Evolutionary conservation across 768 basidiomycete species (phyloP).

Genomic region (Serendipita indica): DNA sequence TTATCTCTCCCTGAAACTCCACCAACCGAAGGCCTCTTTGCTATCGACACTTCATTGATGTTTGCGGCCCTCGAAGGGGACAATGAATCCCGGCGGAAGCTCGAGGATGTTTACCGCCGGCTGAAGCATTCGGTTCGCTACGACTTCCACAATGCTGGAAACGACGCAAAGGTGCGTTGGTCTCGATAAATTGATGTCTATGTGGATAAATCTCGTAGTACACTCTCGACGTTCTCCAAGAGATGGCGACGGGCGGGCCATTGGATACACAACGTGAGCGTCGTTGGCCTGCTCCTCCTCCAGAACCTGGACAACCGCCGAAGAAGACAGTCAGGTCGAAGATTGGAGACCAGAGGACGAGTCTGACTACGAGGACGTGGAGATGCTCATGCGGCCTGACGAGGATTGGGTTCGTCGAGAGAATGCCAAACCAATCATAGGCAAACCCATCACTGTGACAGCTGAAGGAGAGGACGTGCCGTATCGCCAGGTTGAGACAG

Average conservation of each 20-base stretch:
- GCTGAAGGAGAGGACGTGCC: background rate
- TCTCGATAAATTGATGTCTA: background rate
- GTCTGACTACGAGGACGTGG: background rate
- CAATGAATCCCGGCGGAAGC: conserved; percentile 34
- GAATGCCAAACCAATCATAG: background rate
- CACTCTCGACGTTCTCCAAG: conserved; percentile 46
- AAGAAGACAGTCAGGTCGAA: background rate
- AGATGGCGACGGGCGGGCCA: conserved; percentile 61
- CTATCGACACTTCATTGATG: conserved; percentile 59
- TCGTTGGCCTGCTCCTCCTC: conserved; percentile 44
- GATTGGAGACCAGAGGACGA: conserved; percentile 3
- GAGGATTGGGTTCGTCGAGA: background rate
- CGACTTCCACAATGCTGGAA: conserved; percentile 70
- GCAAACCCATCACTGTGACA: background rate
- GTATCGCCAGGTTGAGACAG: too few relatives aligned
- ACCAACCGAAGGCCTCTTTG: conserved; percentile 40
- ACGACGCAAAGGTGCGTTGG: conserved; percentile 60
- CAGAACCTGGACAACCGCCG: background rate
- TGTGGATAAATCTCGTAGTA: conserved; percentile 31
- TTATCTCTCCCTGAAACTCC: conserved; percentile 43
- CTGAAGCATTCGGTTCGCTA: conserved; percentile 39
- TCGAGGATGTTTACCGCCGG: conserved; percentile 48
- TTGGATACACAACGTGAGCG: conserved; percentile 63
- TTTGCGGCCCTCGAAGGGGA: conserved; percentile 63
- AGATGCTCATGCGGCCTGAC: background rate